phyloP scores from a whole-genome alignment of 2,329 filamentous ascomycete genomes.

The Conoideocrella luteorostrata region DNA sequence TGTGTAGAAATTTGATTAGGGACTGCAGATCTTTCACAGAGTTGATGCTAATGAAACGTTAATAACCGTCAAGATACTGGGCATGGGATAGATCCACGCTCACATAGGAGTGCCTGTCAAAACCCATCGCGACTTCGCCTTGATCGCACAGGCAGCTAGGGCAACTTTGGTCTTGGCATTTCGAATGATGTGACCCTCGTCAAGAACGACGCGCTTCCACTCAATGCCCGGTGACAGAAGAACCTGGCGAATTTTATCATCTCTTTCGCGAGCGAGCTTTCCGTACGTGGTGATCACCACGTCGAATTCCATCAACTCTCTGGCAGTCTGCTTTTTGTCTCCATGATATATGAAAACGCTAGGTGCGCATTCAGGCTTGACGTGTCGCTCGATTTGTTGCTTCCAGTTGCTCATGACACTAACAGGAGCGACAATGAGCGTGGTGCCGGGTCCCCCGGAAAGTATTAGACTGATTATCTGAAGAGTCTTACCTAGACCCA shows the following conservation, averaged over 20 bases:
- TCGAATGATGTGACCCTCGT: conserved; percentile 78
- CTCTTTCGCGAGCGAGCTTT: conserved; percentile 62
- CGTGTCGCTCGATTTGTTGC: conserved; percentile 68
- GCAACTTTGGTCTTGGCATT: conserved; percentile 70
- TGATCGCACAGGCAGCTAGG: conserved; percentile 58
- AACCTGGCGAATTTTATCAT: conserved; percentile 34
- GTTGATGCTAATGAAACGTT: conserved; percentile 51
- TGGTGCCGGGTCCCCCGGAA: conserved; percentile 49
- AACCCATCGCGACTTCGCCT: conserved; percentile 70
- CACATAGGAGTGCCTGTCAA: conserved; percentile 74
- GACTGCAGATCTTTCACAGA: conserved; percentile 76
- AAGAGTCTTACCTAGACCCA: conserved; percentile 87
- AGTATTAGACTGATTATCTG: conserved; percentile 78
- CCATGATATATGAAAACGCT: conserved; percentile 72
- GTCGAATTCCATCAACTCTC: conserved; percentile 59
- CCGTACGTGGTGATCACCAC: conserved; percentile 83
- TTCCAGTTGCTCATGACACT: conserved; percentile 90
- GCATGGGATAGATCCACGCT: conserved; percentile 16
- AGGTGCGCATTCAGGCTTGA: conserved; percentile 55
- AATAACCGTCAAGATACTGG: conserved; percentile 13
- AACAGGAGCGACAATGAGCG: conserved; percentile 74
- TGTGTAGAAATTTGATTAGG: conserved; percentile 67
- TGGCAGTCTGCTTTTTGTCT: conserved; percentile 45
- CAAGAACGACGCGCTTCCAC: conserved; percentile 75
- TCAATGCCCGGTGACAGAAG: conserved; percentile 36